These are phyloP conservation scores for Sporothrix globosa DNA, from an alignment of 2,329 filamentous ascomycete species.

Conservation along the genomic window DNA sequence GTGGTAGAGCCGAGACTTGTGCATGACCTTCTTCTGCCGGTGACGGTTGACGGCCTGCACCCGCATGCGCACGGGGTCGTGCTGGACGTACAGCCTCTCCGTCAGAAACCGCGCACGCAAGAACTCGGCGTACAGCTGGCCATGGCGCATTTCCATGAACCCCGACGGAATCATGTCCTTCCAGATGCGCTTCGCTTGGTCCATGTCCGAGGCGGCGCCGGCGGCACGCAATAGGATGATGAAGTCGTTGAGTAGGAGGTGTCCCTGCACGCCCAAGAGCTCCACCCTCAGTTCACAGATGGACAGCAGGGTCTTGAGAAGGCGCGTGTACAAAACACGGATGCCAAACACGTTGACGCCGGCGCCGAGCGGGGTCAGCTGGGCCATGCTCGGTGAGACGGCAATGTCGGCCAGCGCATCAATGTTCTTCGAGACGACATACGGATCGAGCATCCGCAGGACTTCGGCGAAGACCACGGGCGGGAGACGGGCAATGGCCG, in stretches of 20 bases:
- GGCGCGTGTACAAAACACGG: slow-evolving; percentile 47
- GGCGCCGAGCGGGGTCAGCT: slow-evolving; percentile 45
- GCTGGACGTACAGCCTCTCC: slow-evolving; percentile 52
- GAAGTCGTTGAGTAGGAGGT: slow-evolving; percentile 50
- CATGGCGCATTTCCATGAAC: slow-evolving; percentile 37
- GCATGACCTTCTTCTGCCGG: slow-evolving; percentile 34
- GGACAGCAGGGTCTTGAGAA: slow-evolving; percentile 45
- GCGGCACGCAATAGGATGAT: slow-evolving; percentile 52
- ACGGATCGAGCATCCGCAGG: slow-evolving; percentile 64
- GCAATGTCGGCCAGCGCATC: slow-evolving; percentile 52
- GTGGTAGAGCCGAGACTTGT: slow-evolving; percentile 32
- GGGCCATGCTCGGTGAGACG: slow-evolving; percentile 48
- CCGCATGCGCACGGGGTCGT: slow-evolving; percentile 48
- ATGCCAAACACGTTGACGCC: slow-evolving; percentile 52
- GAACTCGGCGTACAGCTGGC: slow-evolving; percentile 50
- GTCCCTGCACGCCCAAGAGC: slow-evolving; percentile 34
- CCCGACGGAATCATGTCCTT: slow-evolving; percentile 34
- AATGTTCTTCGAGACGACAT: slow-evolving; percentile 52
- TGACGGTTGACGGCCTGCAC: slow-evolving; percentile 42
- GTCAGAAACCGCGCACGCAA: slow-evolving; percentile 53
- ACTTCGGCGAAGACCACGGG: slow-evolving; percentile 64
- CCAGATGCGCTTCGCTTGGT: slow-evolving; percentile 43
- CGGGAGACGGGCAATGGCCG: slow-evolving; percentile 47
- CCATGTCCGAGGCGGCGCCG: slow-evolving; percentile 49
- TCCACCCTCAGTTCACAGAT: slow-evolving; percentile 44